Percentiles rank a stretch among this genome's conserved stretches.
phyloP scores from a whole-genome alignment of 1,284 basidiomycete species.

The Bondarzewia mesenterica region DNA sequence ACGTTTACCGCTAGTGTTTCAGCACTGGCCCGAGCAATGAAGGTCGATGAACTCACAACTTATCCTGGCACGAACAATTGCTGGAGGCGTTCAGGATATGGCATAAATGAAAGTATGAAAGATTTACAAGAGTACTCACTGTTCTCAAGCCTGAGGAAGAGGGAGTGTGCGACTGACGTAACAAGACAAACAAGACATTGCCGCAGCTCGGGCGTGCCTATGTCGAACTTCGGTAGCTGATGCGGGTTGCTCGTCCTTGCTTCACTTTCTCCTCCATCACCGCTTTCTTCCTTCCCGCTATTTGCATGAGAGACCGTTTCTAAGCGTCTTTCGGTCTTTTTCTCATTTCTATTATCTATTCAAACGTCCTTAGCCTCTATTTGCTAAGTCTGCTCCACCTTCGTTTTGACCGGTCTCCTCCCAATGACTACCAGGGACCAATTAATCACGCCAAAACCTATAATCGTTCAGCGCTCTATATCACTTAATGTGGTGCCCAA shows the following conservation, averaged over 20 bases:
- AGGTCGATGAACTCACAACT: no score
- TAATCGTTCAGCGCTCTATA: conserved; percentile 3
- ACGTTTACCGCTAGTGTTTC: no score
- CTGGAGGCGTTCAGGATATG: no score
- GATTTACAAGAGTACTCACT: no score
- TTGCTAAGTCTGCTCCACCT: not conserved
- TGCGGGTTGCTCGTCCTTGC: not conserved
- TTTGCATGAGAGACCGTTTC: not conserved
- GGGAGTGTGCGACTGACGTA: no score
- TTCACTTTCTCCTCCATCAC: not conserved
- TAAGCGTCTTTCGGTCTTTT: not conserved
- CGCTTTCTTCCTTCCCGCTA: not conserved
- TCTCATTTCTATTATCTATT: not conserved
- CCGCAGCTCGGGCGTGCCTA: not conserved
- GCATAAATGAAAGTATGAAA: no score
- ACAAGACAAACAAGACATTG: no score
- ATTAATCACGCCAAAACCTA: conserved; percentile 1
- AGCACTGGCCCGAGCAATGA: no score
- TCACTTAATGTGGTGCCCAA: not conserved
- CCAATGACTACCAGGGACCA: not conserved
- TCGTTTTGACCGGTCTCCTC: not conserved
- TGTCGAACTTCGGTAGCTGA: not conserved
- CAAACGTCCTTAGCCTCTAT: not conserved
- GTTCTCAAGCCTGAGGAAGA: no score
- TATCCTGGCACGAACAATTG: no score